Evolutionary conservation across 2,329 filamentous ascomycete genomes (phyloP).

Genomic region (Ceratocystis papillata): DNA sequence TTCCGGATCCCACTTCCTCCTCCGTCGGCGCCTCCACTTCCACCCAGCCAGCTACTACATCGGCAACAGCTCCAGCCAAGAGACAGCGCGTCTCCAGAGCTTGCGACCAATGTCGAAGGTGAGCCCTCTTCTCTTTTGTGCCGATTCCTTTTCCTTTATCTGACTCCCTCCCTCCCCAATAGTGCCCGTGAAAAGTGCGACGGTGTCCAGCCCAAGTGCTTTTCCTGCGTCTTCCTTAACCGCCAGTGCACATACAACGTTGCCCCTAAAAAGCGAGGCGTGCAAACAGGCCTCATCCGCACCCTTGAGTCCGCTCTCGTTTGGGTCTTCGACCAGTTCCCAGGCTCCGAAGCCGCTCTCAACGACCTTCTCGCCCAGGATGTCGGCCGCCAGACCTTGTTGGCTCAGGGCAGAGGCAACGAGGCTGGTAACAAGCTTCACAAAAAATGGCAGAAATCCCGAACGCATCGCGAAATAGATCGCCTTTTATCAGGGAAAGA

Average conservation of each 20-base stretch:
- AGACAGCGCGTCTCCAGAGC: constrained; percentile 56
- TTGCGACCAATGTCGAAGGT: constrained; percentile 54
- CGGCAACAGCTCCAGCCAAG: constrained; percentile 36
- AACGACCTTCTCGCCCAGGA: constrained; percentile 42
- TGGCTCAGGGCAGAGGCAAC: constrained; percentile 38
- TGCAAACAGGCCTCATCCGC: constrained; percentile 70
- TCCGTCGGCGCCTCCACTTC: constrained; percentile 26
- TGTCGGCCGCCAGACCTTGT: constrained; percentile 37
- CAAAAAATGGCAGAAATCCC: constrained; percentile 51
- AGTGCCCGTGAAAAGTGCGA: constrained; percentile 61
- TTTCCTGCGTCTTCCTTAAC: constrained; percentile 52
- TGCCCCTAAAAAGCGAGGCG: constrained; percentile 63
- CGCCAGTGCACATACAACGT: constrained; percentile 61
- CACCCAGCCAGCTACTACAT: constrained; percentile 26
- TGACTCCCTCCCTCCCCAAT: neutral
- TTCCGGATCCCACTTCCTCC: constrained; percentile 24
- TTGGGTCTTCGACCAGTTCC: constrained; percentile 52
- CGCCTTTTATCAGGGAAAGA: constrained; percentile 44
- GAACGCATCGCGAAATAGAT: constrained; percentile 52
- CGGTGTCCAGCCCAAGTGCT: constrained; percentile 54
- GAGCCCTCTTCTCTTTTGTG: neutral
- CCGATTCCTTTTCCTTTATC: neutral
- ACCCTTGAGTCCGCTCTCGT: constrained; percentile 60
- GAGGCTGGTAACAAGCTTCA: constrained; percentile 47
- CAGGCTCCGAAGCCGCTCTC: constrained; percentile 48